These are phyloP conservation scores for Sordariomycetes sp. DNA, from an alignment of 2,329 filamentous ascomycete genomes.

Conservation along the genomic window DNA sequence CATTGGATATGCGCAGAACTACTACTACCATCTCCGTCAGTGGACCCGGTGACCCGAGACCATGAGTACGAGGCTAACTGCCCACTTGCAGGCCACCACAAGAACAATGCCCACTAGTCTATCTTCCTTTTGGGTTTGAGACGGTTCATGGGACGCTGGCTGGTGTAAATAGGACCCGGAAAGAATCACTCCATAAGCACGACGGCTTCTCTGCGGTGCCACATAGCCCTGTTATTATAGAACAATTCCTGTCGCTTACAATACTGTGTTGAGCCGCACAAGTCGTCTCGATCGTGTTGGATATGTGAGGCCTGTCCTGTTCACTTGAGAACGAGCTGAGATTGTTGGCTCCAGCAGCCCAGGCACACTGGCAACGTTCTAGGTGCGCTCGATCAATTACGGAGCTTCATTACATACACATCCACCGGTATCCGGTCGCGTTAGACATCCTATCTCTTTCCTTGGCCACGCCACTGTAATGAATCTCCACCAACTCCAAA, in stretches of 20 bases:
- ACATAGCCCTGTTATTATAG: conserved; percentile 1
- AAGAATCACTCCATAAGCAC: background rate
- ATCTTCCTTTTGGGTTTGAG: background rate
- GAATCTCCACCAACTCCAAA: background rate
- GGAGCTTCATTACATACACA: background rate
- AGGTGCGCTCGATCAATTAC: background rate
- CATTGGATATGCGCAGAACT: conserved; percentile 92
- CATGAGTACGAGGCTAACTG: conserved; percentile 8
- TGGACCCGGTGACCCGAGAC: conserved; percentile 12
- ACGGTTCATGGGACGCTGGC: conserved; percentile 1
- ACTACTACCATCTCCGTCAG: conserved; percentile 99
- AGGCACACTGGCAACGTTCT: background rate
- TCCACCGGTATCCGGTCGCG: background rate
- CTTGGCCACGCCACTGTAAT: background rate
- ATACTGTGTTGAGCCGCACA: background rate
- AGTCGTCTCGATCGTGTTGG: background rate
- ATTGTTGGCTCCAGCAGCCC: background rate
- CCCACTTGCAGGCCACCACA: conserved; percentile 73
- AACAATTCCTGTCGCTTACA: background rate
- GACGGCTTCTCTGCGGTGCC: background rate
- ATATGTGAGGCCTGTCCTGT: background rate
- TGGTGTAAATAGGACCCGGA: conserved; percentile 9
- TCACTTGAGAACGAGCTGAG: background rate
- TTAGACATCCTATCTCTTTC: background rate
- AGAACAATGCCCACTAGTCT: conserved; percentile 96